A percentile compares a stretch with the other conserved stretches of the same genome.
phyloP scores from a whole-genome alignment of 2,329 filamentous ascomycete species.

The Penicillium hordei region DNA sequence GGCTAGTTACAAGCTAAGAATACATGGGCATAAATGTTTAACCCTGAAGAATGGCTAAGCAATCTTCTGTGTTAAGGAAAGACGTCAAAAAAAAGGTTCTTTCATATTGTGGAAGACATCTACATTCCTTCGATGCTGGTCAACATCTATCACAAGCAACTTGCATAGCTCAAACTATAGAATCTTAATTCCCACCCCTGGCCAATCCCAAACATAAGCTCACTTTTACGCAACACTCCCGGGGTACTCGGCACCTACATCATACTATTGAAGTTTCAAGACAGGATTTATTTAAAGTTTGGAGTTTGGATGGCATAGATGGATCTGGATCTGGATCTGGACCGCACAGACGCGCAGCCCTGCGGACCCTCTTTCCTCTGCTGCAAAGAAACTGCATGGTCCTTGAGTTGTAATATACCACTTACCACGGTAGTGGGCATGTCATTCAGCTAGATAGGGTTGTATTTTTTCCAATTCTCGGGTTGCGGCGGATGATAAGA shows the following conservation, averaged over 20 bases:
- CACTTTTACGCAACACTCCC: background rate
- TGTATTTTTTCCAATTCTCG: background rate
- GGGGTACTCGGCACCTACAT: background rate
- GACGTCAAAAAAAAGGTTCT: background rate
- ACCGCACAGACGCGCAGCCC: background rate
- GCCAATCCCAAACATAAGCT: background rate
- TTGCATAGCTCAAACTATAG: background rate
- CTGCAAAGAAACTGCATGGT: background rate
- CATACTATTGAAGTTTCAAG: background rate
- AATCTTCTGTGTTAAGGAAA: background rate
- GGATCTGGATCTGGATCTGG: background rate
- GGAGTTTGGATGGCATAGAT: background rate
- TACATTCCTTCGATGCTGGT: background rate
- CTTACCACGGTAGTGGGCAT: background rate
- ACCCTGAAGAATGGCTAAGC: background rate
- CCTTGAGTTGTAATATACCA: background rate
- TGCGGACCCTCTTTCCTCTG: background rate
- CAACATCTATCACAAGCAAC: background rate
- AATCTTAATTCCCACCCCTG: background rate
- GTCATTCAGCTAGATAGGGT: background rate
- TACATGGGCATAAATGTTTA: background rate
- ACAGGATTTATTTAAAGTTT: background rate
- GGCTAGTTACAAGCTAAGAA: background rate
- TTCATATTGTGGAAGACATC: background rate
- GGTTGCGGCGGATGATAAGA: background rate